Base-by-base conservation (phyloP, 2,329 filamentous ascomycete species). In the Stagonosporopsis cucurbitacearum region DNA sequence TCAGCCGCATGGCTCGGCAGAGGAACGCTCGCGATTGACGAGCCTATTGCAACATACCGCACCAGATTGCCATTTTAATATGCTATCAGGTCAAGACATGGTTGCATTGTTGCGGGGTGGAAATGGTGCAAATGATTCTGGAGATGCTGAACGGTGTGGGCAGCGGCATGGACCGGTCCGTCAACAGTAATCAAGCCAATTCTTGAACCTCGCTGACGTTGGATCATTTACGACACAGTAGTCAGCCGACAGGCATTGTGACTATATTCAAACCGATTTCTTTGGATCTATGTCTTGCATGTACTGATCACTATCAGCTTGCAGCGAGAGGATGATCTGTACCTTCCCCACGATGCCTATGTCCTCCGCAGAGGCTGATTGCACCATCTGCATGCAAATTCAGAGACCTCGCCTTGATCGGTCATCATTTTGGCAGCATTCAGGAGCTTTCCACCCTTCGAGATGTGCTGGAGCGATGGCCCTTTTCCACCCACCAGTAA, bases 381-480 rank as follows among this genome's bases (percentile, higher is more conserved):
- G 11, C 30, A 15, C 7, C 11, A 32, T 15, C 13, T 32, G 30
- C 7, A 15, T 32, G 30, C 4, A 4, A 15, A 3, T 30, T 11
- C 25, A 15, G 26, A 26, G 25, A 22, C 40, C 6, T 19, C 6
- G 12, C n/a, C 37, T 20, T 28, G 15, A 17, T 19, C 45, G 39
- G 17, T 32, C 45, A 48, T 4, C 12, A 11, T 19, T n/a, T 4
- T 19, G 13, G 12, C 12, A 40, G 12, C 11, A 13, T 17, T 15
- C 3, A n/a, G 4, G n/a, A 23, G 2, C 30, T 49, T n/a, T 32
- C 45, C 53, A 45, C 50, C 3, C 50, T 35, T 30, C 7, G 57
- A 49, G 62, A 62, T 55, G 55, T 58, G 60, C 57, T 52, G 50
- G 59, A 58, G 58, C 64, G 62, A 62, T 45, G 56, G 54, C 59